Evolutionary conservation across 2,329 filamentous ascomycete genomes (phyloP).

Genomic region (Botrytis paeoniae): DNA sequence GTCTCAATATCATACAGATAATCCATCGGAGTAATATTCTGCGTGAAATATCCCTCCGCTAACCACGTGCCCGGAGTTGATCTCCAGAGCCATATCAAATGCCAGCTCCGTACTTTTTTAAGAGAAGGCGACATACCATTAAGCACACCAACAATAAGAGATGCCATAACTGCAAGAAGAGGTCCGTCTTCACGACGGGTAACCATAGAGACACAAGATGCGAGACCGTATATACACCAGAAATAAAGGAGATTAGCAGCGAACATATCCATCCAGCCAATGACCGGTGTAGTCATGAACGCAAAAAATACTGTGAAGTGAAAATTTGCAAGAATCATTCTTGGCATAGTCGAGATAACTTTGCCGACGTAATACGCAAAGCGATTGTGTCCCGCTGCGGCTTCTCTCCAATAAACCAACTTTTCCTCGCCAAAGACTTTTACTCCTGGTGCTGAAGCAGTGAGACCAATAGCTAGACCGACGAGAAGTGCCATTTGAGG

Average conservation of each 20-base stretch:
- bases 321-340: constrained; percentile 43
- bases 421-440: constrained; percentile 40
- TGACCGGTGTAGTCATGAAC: constrained; percentile 4
- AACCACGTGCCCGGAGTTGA: constrained; percentile 54
- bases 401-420: constrained; percentile 53
- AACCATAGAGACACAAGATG: constrained; percentile 52
- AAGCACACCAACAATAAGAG: constrained; percentile 52
- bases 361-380: constrained; percentile 57
- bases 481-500: constrained; percentile 53
- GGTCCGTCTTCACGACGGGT: constrained; percentile 55
- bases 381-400: constrained; percentile 54
- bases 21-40: constrained; percentile 47
- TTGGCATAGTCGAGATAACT: constrained; percentile 47
- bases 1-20: constrained; percentile 52
- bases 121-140: constrained; percentile 53
- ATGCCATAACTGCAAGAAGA: constrained; percentile 52
- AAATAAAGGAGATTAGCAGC: constrained; percentile 54
- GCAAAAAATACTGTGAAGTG: constrained; percentile 49
- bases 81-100: constrained; percentile 52
- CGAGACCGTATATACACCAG: constrained; percentile 46
- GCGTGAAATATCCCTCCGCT: constrained; percentile 53
- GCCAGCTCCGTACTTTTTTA: constrained; percentile 42
- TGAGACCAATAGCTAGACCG: constrained; percentile 54
- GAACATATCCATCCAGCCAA: constrained; percentile 40
- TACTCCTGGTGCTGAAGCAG: constrained; percentile 53